A percentile compares a stretch with the other conserved stretches of the same genome.
phyloP scores from a whole-genome alignment of 805 yeast genomes.

The Blastobotrys mokoenaii region DNA sequence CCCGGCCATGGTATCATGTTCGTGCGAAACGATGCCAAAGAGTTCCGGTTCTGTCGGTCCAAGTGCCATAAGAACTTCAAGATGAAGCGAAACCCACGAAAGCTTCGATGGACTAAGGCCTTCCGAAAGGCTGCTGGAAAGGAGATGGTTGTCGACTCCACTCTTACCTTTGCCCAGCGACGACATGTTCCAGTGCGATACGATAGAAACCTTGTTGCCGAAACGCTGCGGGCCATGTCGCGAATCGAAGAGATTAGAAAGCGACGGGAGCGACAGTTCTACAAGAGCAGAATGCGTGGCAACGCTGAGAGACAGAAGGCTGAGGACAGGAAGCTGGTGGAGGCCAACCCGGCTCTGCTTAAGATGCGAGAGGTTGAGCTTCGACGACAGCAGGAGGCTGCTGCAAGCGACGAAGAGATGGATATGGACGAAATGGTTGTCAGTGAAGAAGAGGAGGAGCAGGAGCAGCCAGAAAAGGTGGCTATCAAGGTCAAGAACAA shows the following conservation, averaged over 20 bases:
- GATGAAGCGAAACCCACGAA: constrained; percentile 97
- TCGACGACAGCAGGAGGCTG: constrained; percentile 57
- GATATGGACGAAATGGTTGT: constrained; percentile 39
- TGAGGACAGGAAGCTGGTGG: constrained; percentile 82
- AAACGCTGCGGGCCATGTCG: constrained; percentile 90
- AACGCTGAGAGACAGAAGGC: constrained; percentile 82
- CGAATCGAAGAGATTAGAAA: constrained; percentile 93
- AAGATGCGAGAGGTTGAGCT: constrained; percentile 90
- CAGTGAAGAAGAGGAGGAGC: constrained; percentile 31
- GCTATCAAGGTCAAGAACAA: constrained; percentile 59
- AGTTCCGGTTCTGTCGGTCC: constrained; percentile 93
- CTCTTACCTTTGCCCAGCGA: constrained; percentile 92
- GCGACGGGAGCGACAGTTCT: constrained; percentile 96
- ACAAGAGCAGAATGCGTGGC: constrained; percentile 98
- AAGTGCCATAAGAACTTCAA: constrained; percentile 97
- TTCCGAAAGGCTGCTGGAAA: constrained; percentile 99
- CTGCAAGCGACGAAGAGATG: constrained; percentile 35
- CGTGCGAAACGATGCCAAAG: constrained; percentile 97
- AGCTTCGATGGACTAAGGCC: constrained; percentile 97
- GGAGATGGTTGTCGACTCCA: constrained; percentile 94
- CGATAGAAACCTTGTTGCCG: constrained; percentile 90
- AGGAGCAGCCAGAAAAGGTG: constrained; percentile 33
- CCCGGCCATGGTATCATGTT: constrained; percentile 95
- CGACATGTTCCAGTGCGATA: constrained; percentile 97
- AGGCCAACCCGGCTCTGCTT: constrained; percentile 78